phyloP scores from a whole-genome alignment of 2,329 filamentous ascomycete species.

The Paraphaeosphaeria sporulosa region DNA sequence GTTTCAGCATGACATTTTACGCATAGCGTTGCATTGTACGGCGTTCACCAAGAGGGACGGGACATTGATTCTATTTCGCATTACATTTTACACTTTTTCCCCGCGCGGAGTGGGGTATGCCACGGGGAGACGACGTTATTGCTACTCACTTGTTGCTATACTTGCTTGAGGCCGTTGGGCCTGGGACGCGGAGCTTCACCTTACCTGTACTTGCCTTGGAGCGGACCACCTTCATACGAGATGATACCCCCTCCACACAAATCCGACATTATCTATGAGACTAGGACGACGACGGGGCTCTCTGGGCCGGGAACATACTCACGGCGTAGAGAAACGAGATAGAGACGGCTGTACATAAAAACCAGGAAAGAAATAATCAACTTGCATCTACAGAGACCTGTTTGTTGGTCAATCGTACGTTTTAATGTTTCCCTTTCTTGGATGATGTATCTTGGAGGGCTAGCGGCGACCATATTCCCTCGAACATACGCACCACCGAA shows the following conservation, averaged over 20 bases:
- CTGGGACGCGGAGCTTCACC: background rate
- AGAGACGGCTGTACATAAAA: no score
- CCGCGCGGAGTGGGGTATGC: background rate
- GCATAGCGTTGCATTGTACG: slow-evolving; percentile 10
- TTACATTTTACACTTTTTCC: background rate
- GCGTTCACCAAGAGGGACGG: background rate
- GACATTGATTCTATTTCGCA: background rate
- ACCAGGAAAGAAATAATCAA: no score
- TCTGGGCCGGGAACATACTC: no score
- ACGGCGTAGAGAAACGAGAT: no score
- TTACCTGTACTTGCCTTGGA: background rate
- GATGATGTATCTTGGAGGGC: no score
- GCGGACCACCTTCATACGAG: background rate
- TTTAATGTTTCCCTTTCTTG: no score
- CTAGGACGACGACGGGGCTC: background rate
- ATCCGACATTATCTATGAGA: background rate
- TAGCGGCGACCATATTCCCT: no score
- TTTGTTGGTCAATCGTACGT: no score
- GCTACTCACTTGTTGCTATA: background rate
- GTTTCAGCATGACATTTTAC: slow-evolving; percentile 6
- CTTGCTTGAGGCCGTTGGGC: background rate
- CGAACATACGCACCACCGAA: no score
- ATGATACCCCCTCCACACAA: background rate
- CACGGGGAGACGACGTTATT: background rate
- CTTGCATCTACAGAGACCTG: no score